Evolutionary conservation across 1,284 basidiomycete species (phyloP).

Genomic region (Ceratobasidium sp.): DNA sequence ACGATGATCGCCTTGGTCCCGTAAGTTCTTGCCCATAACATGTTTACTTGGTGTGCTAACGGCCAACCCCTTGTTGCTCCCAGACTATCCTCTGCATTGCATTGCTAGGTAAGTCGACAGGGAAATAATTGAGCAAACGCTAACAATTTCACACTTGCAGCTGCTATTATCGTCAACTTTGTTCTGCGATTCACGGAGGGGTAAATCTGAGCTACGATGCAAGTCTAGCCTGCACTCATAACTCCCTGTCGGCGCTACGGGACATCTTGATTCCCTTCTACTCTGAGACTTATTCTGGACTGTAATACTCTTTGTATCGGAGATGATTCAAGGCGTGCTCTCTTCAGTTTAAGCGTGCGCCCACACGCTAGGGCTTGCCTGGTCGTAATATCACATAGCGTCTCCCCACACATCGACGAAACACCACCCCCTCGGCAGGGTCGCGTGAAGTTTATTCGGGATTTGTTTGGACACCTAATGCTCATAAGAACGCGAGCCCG

Average conservation of each 20-base stretch:
- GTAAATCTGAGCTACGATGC: conserved; percentile 10
- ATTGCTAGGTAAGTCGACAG: conserved; percentile 71
- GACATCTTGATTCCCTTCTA: not conserved
- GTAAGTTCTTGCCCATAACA: conserved; percentile 65
- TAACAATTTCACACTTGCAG: conserved; percentile 57
- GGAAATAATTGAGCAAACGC: conserved; percentile 19
- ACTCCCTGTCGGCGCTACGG: no score
- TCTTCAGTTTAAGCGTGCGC: no score
- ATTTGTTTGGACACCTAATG: conserved; percentile 4
- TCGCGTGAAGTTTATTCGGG: not conserved
- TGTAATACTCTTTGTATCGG: conserved; percentile 35
- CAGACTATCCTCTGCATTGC: conserved; percentile 89
- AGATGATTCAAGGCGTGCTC: conserved; percentile 17
- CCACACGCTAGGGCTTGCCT: no score
- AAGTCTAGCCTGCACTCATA: no score
- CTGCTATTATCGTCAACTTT: conserved; percentile 91
- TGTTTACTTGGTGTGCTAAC: conserved; percentile 47
- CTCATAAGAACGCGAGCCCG: no score
- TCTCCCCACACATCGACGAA: no score
- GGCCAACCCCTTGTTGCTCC: conserved; percentile 43
- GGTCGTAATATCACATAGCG: no score
- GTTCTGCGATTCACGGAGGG: conserved; percentile 76
- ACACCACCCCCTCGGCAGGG: no score
- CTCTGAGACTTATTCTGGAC: not conserved
- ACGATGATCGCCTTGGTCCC: conserved; percentile 94